Percentiles rank a stretch among this genome's conserved stretches.
Conservation (phyloP, 1,284 basidiomycete genomes). For the Fomitiporia mediterranea region DNA sequence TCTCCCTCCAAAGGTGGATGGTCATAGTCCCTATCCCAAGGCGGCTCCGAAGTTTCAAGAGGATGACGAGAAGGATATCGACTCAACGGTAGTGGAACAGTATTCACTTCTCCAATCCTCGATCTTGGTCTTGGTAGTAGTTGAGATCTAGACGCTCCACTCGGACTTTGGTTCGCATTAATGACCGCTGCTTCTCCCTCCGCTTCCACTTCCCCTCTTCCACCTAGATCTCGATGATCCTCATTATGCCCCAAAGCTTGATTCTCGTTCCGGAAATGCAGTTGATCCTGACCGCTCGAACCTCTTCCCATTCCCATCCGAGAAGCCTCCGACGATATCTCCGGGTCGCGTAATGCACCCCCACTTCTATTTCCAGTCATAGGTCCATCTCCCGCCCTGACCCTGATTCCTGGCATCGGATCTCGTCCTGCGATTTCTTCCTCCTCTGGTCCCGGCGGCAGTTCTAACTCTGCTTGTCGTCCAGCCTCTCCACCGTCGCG, state of each 20-base stretch:
- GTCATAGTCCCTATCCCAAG: background rate
- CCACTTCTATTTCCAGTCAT: too few species aligned
- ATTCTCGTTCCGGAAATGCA: background rate
- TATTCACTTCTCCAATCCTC: too few species aligned
- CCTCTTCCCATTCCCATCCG: background rate
- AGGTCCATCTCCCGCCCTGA: background rate
- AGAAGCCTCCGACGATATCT: background rate
- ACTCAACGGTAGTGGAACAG: too few species aligned
- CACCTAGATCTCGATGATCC: background rate
- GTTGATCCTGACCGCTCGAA: background rate
- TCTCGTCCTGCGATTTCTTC: background rate
- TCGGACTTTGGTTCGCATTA: background rate
- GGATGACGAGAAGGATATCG: too few species aligned
- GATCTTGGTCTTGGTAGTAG: too few species aligned
- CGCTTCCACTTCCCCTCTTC: background rate
- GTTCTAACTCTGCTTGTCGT: background rate
- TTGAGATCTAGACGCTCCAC: too few species aligned
- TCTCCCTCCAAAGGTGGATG: background rate
- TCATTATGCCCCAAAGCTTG: too few species aligned
- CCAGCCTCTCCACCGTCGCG: background rate
- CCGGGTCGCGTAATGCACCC: too few species aligned
- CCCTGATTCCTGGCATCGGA: background rate
- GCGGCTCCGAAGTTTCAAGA: too few species aligned
- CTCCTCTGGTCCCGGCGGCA: background rate
- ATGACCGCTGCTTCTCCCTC: background rate